Evolutionary conservation across 176 grass and related monocot genomes (phyloP).

Genomic region (Pontederia crassipes): DNA sequence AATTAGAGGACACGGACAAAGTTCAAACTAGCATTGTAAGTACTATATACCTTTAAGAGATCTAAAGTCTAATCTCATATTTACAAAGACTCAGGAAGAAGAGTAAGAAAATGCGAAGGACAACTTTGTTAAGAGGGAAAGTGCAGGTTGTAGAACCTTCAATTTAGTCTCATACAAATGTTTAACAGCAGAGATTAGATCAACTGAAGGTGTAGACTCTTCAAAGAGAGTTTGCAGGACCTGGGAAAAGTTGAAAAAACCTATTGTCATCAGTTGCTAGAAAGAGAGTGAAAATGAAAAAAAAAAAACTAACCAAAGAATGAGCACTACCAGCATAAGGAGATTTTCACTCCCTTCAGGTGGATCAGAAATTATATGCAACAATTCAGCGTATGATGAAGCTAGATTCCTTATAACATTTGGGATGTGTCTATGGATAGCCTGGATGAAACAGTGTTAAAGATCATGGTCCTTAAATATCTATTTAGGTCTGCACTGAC

Average conservation of each 20-base stretch:
- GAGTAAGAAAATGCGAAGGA: slow-evolving; percentile 3
- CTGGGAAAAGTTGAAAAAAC: slow-evolving; percentile 35
- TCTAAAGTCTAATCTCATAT: background rate
- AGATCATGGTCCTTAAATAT: background rate
- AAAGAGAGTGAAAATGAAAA: slow-evolving; percentile 8
- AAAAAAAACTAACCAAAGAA: slow-evolving; percentile 18
- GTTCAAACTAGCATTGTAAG: slow-evolving; percentile 9
- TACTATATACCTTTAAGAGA: slow-evolving; percentile 1
- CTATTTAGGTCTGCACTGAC: background rate
- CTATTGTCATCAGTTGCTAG: background rate
- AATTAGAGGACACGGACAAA: slow-evolving; percentile 4
- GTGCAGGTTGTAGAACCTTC: slow-evolving; percentile 40
- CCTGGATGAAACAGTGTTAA: slow-evolving; percentile 33
- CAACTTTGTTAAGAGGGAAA: background rate
- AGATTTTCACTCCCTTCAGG: slow-evolving; percentile 95
- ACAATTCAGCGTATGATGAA: slow-evolving; percentile 65
- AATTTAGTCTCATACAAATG: slow-evolving; percentile 87
- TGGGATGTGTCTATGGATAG: slow-evolving; percentile 65
- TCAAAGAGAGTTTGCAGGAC: slow-evolving; percentile 83
- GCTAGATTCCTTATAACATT: slow-evolving; percentile 67
- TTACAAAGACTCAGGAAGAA: slow-evolving; percentile 8
- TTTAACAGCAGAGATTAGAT: slow-evolving; percentile 76
- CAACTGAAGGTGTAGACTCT: slow-evolving; percentile 70
- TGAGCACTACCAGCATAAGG: slow-evolving; percentile 63
- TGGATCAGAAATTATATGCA: slow-evolving; percentile 80